These are phyloP conservation scores for Ceriops zippeliana DNA, from an alignment of 345 rosid species.

Conservation along the genomic window DNA sequence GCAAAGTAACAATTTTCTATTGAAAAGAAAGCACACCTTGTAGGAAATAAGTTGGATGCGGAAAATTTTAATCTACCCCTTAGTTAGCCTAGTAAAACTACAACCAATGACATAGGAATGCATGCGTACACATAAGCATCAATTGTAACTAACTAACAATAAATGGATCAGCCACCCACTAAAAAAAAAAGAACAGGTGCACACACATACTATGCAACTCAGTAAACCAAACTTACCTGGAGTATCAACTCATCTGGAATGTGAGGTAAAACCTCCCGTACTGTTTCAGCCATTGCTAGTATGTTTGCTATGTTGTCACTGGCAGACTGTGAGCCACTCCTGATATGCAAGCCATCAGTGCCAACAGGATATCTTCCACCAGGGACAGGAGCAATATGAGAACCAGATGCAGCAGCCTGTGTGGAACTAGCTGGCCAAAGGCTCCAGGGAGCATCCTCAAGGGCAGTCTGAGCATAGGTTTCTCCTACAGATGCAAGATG, in stretches of 20 bases:
- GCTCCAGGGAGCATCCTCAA: slow-evolving; percentile 87
- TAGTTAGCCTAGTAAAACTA: neutral
- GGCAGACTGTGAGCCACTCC: slow-evolving; percentile 48
- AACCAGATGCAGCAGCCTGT: slow-evolving; percentile 64
- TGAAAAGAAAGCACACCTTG: too few species aligned
- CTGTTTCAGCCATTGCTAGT: slow-evolving; percentile 94
- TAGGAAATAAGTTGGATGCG: too few species aligned
- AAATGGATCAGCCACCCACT: neutral
- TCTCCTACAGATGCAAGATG: slow-evolving; percentile 97
- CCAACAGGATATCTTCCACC: slow-evolving; percentile 49
- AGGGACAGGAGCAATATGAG: slow-evolving; percentile 42
- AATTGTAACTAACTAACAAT: too few species aligned
- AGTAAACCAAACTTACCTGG: slow-evolving; percentile 48
- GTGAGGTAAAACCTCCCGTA: slow-evolving; percentile 91
- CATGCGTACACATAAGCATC: neutral
- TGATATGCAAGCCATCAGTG: slow-evolving; percentile 56
- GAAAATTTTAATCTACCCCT: neutral
- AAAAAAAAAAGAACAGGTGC: neutral
- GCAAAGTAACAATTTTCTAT: too few species aligned
- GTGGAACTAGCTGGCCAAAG: slow-evolving; percentile 77
- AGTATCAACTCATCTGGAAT: slow-evolving; percentile 84
- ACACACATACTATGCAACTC: neutral
- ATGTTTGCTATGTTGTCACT: slow-evolving; percentile 62
- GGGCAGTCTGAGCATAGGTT: slow-evolving; percentile 81
- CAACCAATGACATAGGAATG: neutral